phyloP scores from a whole-genome alignment of 176 grass and related monocot species.

The Rhynchospora breviuscula region DNA sequence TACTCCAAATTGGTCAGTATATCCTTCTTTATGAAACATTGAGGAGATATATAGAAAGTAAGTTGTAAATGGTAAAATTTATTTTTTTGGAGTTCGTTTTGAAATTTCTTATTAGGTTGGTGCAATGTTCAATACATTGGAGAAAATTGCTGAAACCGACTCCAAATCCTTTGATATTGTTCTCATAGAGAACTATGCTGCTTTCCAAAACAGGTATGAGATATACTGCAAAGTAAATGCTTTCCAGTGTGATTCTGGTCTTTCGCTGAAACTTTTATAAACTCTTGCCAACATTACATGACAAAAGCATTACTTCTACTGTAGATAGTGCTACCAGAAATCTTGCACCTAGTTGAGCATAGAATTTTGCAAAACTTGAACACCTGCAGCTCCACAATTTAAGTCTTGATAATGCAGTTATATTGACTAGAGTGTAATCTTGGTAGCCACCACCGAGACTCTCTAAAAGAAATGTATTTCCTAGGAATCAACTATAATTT shows the following conservation, averaged over 20 bases:
- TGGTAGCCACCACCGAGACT: too few species aligned
- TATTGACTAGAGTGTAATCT: neutral
- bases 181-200: conserved; percentile 91
- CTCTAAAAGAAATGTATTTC: neutral
- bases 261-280: neutral
- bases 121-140: conserved; percentile 90
- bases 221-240: neutral
- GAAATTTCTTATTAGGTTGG: conserved; percentile 52
- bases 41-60: neutral
- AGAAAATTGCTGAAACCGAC: conserved; percentile 91
- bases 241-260: neutral
- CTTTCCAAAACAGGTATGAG: conserved; percentile 89
- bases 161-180: conserved; percentile 72
- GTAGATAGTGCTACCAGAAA: neutral
- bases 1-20: conserved; percentile 88
- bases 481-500: neutral
- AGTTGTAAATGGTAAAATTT: neutral
- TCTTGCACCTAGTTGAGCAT: neutral
- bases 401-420: neutral
- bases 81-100: conserved; percentile 14
- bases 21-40: conserved; percentile 3
- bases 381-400: neutral
- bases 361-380: neutral
- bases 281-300: neutral
- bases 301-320: neutral